phyloP scores from a whole-genome alignment of 2,329 filamentous ascomycete genomes.

The Cryphonectria naterciae region DNA sequence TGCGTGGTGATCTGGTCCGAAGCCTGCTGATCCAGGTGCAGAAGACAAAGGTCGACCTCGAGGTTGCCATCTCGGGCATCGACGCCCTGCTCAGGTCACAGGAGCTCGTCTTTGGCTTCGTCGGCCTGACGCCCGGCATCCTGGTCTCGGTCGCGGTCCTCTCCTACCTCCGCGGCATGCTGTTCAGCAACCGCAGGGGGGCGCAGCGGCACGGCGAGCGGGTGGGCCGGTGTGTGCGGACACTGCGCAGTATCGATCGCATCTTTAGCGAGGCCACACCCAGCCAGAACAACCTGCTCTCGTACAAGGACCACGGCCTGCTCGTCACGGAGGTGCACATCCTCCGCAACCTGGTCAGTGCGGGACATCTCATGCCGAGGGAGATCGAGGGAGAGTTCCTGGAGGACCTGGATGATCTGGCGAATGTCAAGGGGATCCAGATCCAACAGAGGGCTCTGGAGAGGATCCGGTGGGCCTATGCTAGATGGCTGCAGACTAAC shows the following conservation, averaged over 20 bases:
- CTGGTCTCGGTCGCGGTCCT: conserved; percentile 77
- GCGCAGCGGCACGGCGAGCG: conserved; percentile 62
- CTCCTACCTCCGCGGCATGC: conserved; percentile 70
- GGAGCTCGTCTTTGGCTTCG: conserved; percentile 96
- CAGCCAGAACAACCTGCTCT: conserved; percentile 70
- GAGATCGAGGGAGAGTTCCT: conserved; percentile 82
- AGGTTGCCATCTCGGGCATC: conserved; percentile 94
- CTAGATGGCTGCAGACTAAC: conserved; percentile 64
- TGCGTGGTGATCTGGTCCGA: conserved; percentile 85
- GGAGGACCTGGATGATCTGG: conserved; percentile 84
- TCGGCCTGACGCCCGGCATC: conserved; percentile 91
- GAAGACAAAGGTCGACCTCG: conserved; percentile 98
- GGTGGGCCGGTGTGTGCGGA: conserved; percentile 72
- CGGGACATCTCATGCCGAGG: conserved; percentile 64
- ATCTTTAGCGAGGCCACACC: conserved; percentile 72
- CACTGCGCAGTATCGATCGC: conserved; percentile 86
- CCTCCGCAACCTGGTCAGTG: conserved; percentile 69
- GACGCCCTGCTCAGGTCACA: conserved; percentile 94
- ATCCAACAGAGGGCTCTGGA: conserved; percentile 79
- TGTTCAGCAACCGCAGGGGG: conserved; percentile 75
- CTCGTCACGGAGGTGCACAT: conserved; percentile 89
- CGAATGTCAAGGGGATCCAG: conserved; percentile 79
- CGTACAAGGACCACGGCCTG: conserved; percentile 91
- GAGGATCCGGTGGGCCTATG: conserved; percentile 89
- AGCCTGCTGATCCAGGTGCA: conserved; percentile 95